Percentiles rank a stretch among this genome's conserved stretches.
Conservation (phyloP, 257 asterid species). For the Paulownia fortunei region DNA sequence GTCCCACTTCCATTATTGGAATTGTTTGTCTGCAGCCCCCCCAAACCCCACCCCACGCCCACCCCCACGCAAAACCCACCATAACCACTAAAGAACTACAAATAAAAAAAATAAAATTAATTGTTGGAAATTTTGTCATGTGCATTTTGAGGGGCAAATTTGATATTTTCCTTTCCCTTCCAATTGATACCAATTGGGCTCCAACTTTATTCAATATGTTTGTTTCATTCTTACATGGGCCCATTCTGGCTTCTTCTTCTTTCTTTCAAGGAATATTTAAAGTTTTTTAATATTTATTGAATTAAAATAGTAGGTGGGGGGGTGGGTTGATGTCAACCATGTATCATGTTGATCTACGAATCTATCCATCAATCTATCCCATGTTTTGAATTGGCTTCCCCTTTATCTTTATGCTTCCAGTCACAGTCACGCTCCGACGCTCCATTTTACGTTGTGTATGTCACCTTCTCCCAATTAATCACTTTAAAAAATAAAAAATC, state of each 20-base stretch:
- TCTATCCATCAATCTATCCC: constrained; percentile 28
- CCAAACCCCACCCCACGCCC: background rate
- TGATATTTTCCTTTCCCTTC: background rate
- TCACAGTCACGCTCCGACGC: constrained; percentile 10
- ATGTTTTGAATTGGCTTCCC: background rate
- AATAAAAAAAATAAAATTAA: background rate
- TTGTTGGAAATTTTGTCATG: background rate
- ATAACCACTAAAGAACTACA: background rate
- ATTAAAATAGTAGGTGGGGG: background rate
- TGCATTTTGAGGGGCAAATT: background rate
- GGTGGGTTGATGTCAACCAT: constrained; percentile 9
- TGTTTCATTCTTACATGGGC: constrained; percentile 15
- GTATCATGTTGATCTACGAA: constrained; percentile 6
- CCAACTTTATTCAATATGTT: background rate
- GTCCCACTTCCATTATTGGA: constrained; percentile 35
- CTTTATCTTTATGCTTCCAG: background rate
- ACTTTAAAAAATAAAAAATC: background rate
- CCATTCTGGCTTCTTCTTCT: background rate
- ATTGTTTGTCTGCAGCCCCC: background rate
- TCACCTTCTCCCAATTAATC: background rate
- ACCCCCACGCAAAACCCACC: background rate
- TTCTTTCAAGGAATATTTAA: constrained; percentile 3
- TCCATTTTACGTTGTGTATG: background rate
- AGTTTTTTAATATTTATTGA: background rate
- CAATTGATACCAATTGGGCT: background rate